Base-by-base conservation (phyloP, 2,329 filamentous ascomycete genomes). In the Aplosporella prunicola region DNA sequence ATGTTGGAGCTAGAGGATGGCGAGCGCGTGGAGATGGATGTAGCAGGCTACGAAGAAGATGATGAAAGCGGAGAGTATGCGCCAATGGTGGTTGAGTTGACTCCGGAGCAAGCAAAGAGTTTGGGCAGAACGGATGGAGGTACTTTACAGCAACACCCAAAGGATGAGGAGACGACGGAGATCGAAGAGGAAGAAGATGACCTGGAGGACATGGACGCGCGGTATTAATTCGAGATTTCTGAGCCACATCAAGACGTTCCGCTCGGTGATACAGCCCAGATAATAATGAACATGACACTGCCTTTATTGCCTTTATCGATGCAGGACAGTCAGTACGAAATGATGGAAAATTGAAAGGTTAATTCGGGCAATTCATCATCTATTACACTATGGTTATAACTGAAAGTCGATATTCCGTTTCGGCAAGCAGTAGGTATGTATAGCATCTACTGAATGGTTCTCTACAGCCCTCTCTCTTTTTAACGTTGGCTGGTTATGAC, bases 31-130 rank as follows among this genome's bases (percentile, higher is more conserved):
- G 73, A 76, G 45, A 63, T 80, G 62, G 72, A 76, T 14, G 57
- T 72, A 44, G 59, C 61, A 14, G 66, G 62, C 10, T 57, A 61
- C 25, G 74, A 77, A 29, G 72, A 74, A 48, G 74, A 78, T 14
- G 75, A 80, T 34, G 76, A 80, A 55, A 69, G 65, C 9, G 76
- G 76, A 9, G 76, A 80, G 46, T 80, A 76, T 63, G 76, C 76
- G 20, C 76, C 76, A 14, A 60, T 70, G 24, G 56, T 80, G 20
- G 74, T 80, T 14, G 71, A 79, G 25, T 45, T 70, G 43, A 66
- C 63, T 11, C 51, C 61, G 3, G 59, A 60, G 30, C 65, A 69
- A 43, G 49, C 60, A 40, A 53, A 53, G 37, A 44, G 57, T 39
- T 40, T 69, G 37, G 53, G 54, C 5, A 47, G 53, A 14, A 40